Conservation (phyloP, 352 stramenopile genomes). For the Phytophthora sp. region DNA sequence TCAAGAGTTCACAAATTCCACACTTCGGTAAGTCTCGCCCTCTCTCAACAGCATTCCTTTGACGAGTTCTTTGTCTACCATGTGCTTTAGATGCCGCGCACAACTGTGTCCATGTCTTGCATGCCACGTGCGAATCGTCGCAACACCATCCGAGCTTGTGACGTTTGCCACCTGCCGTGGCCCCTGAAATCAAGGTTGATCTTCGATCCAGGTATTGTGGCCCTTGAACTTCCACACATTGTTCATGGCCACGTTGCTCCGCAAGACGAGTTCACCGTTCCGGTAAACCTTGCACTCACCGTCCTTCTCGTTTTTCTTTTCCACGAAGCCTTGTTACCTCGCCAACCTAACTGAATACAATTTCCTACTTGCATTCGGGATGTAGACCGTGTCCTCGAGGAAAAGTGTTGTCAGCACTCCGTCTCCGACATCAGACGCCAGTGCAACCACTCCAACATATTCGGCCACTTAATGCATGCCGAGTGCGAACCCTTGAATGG, state of each 20-base stretch:
- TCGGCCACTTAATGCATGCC: background rate
- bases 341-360: constrained; percentile 11
- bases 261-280: background rate
- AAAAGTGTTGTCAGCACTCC: constrained; percentile 8
- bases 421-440: constrained; percentile 2
- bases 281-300: no score
- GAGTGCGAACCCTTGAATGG: background rate
- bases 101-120: constrained; percentile 6
- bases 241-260: background rate
- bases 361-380: constrained; percentile 6
- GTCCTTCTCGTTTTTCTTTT: constrained; percentile 1
- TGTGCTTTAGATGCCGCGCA: constrained; percentile 5
- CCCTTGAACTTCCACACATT: constrained; percentile 12
- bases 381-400: constrained; percentile 5
- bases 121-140: constrained; percentile 2
- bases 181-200: background rate
- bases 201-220: constrained; percentile 7
- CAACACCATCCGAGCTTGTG: constrained; percentile 1
- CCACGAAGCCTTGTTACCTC: constrained; percentile 10
- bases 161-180: background rate
- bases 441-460: constrained; percentile 5
- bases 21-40: constrained; percentile 7
- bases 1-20: no score
- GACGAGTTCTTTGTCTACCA: constrained; percentile 7
- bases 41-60: background rate